Conservation (phyloP, 805 yeast genomes). For the Wickerhamomyces bisporus region DNA sequence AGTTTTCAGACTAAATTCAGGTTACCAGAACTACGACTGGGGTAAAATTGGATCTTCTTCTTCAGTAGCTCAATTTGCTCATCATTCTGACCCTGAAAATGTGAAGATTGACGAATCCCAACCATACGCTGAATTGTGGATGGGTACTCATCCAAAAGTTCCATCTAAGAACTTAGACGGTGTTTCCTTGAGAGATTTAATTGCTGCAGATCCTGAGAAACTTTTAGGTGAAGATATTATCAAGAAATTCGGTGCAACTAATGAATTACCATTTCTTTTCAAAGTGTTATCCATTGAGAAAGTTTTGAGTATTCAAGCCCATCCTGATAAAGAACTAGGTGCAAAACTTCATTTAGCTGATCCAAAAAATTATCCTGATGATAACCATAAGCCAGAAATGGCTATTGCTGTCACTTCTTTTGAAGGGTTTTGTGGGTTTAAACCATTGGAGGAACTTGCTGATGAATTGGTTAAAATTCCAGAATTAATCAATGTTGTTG, state of each 20-base stretch:
- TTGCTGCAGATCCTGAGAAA: constrained; percentile 51
- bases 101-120: constrained; percentile 60
- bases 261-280: constrained; percentile 86
- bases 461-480: constrained; percentile 65
- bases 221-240: constrained; percentile 57
- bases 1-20: constrained; percentile 27
- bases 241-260: constrained; percentile 57
- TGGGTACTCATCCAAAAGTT: constrained; percentile 96
- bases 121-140: constrained; percentile 98
- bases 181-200: constrained; percentile 59
- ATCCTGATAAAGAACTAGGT: constrained; percentile 88
- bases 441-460: constrained; percentile 78
- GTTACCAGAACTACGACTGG: constrained; percentile 82
- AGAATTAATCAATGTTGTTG: constrained; percentile 69
- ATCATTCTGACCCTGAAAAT: constrained; percentile 52
- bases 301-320: constrained; percentile 95
- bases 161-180: constrained; percentile 66
- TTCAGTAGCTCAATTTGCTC: constrained; percentile 86
- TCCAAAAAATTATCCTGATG: constrained; percentile 95
- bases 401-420: constrained; percentile 94
- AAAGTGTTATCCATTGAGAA: constrained; percentile 91
- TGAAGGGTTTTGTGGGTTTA: constrained; percentile 97
- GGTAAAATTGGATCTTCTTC: constrained; percentile 80
- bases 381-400: constrained; percentile 99
- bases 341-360: constrained; percentile 70